A percentile compares a stretch with the other conserved stretches of the same genome.
Conservation (phyloP, 768 basidiomycete genomes). For the Auricularia auricula-judae region DNA sequence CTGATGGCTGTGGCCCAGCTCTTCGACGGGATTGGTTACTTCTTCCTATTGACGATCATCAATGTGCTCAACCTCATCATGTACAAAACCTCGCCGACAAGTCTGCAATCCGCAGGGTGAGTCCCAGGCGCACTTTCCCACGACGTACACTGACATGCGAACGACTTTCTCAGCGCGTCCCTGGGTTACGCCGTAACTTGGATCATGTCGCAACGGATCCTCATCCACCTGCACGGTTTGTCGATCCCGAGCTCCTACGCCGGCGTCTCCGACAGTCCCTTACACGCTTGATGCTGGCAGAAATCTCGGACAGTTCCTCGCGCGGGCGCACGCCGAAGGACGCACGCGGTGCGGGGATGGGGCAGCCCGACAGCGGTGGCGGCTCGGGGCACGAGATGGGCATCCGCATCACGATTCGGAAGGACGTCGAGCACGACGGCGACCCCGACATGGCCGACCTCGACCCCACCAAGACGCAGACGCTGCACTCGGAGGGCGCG, state of each 20-base stretch:
- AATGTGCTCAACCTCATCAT: background rate
- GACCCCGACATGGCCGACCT: background rate
- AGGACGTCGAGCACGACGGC: background rate
- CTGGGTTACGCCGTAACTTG: background rate
- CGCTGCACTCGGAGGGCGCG: too few relatives aligned
- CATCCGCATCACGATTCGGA: background rate
- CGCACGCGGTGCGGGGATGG: background rate
- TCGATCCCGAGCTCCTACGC: background rate
- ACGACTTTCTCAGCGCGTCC: background rate
- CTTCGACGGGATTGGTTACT: background rate
- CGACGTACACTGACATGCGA: background rate
- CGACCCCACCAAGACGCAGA: too few relatives aligned
- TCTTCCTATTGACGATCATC: background rate
- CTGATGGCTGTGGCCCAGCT: background rate
- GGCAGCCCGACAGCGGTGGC: background rate
- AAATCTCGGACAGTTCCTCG: background rate
- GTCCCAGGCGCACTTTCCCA: background rate
- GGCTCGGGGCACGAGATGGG: background rate
- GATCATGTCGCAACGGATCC: slow-evolving; percentile 1
- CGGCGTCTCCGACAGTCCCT: background rate
- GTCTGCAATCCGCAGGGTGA: background rate
- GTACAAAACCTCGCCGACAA: background rate
- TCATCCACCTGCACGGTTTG: background rate
- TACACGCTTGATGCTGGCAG: background rate
- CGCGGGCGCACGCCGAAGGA: background rate